These are phyloP conservation scores for Tetrapisispora fleetii DNA, from an alignment of 805 yeast species.

Conservation along the genomic window DNA sequence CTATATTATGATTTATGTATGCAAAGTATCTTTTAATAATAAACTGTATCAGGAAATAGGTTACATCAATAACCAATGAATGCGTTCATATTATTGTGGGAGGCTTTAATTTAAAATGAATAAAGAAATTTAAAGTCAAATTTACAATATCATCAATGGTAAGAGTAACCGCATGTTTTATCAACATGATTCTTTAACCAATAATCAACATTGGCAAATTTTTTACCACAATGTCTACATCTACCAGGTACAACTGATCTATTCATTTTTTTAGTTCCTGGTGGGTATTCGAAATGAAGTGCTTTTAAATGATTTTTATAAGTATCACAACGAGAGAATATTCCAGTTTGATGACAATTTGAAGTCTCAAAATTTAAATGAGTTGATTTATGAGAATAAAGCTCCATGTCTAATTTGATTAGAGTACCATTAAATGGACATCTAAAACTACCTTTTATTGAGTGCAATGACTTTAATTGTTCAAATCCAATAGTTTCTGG, in stretches of 20 bases:
- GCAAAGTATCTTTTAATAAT: not conserved
- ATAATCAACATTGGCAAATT: constrained; percentile 59
- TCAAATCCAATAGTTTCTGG: constrained; percentile 9
- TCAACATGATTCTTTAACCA: constrained; percentile 74
- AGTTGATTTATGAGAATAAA: constrained; percentile 20
- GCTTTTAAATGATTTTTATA: constrained; percentile 86
- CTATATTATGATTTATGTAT: not conserved
- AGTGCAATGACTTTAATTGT: constrained; percentile 22
- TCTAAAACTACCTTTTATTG: constrained; percentile 40
- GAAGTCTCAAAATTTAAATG: constrained; percentile 20
- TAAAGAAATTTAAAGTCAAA: too few relatives aligned
- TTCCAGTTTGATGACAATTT: constrained; percentile 71
- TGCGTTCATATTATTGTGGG: too few relatives aligned
- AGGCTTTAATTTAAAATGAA: too few relatives aligned
- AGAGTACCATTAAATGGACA: constrained; percentile 54
- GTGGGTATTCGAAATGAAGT: constrained; percentile 79
- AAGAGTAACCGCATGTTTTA: constrained; percentile 24
- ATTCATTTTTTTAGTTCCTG: constrained; percentile 73
- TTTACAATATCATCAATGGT: constrained; percentile 10
- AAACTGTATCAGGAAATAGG: not conserved
- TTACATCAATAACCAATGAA: too few relatives aligned
- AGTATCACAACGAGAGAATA: constrained; percentile 83
- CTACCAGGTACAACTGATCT: constrained; percentile 58
- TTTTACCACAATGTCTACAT: constrained; percentile 66
- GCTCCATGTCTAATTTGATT: constrained; percentile 24